Conservation (phyloP, 75 land plant species). For the Pinus tabuliformis region DNA sequence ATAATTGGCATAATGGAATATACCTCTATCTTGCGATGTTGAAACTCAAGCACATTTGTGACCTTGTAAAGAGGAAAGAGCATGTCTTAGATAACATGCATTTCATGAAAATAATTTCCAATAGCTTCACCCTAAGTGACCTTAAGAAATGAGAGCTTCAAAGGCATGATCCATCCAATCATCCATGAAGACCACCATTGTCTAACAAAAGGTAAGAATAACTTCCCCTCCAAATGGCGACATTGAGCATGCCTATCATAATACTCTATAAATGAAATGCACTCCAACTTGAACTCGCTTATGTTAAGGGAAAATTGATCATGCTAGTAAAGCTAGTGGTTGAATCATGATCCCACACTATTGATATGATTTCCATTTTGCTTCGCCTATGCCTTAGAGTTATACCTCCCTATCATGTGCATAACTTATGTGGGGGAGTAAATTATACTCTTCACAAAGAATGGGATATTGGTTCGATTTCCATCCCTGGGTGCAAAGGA, state of each 20-base stretch:
- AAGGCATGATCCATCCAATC: too few species aligned
- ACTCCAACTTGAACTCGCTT: conserved; percentile 89
- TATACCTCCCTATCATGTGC: conserved; percentile 81
- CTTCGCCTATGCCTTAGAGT: conserved; percentile 90
- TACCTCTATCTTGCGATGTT: conserved; percentile 92
- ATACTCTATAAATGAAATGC: neutral
- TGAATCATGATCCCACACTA: conserved; percentile 88
- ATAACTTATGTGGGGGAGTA: conserved; percentile 71
- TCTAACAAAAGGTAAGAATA: too few species aligned
- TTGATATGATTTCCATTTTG: conserved; percentile 83
- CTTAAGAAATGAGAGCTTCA: conserved; percentile 44
- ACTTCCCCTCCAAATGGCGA: too few species aligned
- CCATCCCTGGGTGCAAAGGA: conserved; percentile 84
- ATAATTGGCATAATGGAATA: neutral
- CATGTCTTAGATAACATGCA: conserved; percentile 95
- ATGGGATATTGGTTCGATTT: conserved; percentile 86
- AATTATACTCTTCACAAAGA: conserved; percentile 94
- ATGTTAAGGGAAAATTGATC: conserved; percentile 74
- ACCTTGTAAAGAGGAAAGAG: conserved; percentile 92
- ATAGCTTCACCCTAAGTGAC: conserved; percentile 98
- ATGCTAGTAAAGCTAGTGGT: conserved; percentile 96
- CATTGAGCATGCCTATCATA: too few species aligned
- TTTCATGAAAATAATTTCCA: conserved; percentile 96
- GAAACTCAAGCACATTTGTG: conserved; percentile 86
- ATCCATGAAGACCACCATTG: too few species aligned